A percentile compares a stretch with the other conserved stretches of the same genome.
phyloP scores from a whole-genome alignment of 768 basidiomycete genomes.

The Pisolithus albus region DNA sequence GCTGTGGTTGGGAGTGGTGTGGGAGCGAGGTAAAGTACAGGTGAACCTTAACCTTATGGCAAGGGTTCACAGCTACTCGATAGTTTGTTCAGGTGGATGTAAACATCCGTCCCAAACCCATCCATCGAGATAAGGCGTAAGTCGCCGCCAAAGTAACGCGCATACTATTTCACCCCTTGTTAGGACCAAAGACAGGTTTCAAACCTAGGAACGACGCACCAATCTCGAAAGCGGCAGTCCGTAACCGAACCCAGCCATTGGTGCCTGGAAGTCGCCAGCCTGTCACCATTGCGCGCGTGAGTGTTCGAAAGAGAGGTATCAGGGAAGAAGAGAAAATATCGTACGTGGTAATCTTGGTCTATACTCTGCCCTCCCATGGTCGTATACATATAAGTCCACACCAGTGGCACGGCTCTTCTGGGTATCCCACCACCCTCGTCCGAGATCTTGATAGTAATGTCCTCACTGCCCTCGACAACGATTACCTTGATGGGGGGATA shows the following conservation, averaged over 20 bases:
- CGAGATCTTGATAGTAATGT: slow-evolving; percentile 97
- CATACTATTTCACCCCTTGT: slow-evolving; percentile 51
- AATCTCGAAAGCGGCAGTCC: slow-evolving; percentile 87
- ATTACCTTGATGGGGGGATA: slow-evolving; percentile 91
- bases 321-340: not conserved
- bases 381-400: slow-evolving; percentile 99
- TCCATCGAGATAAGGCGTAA: slow-evolving; percentile 95
- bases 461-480: slow-evolving; percentile 95
- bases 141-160: slow-evolving; percentile 93
- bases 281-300: slow-evolving; percentile 14
- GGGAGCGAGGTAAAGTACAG: too few species aligned
- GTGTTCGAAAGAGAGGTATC: not conserved
- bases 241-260: slow-evolving; percentile 97
- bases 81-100: slow-evolving; percentile 83
- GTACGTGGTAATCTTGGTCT: slow-evolving; percentile 59
- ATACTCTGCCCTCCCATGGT: slow-evolving; percentile 69
- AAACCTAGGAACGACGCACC: slow-evolving; percentile 39
- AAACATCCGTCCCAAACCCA: slow-evolving; percentile 93
- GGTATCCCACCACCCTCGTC: slow-evolving; percentile 97
- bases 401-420: slow-evolving; percentile 76
- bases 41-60: slow-evolving; percentile 30
- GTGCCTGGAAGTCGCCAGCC: slow-evolving; percentile 89
- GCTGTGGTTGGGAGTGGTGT: too few species aligned
- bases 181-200: too few species aligned
- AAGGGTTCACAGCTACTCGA: slow-evolving; percentile 79